These are phyloP conservation scores for Pseudogymnoascus sp. DNA, from an alignment of 2,329 filamentous ascomycete species.

Conservation along the genomic window DNA sequence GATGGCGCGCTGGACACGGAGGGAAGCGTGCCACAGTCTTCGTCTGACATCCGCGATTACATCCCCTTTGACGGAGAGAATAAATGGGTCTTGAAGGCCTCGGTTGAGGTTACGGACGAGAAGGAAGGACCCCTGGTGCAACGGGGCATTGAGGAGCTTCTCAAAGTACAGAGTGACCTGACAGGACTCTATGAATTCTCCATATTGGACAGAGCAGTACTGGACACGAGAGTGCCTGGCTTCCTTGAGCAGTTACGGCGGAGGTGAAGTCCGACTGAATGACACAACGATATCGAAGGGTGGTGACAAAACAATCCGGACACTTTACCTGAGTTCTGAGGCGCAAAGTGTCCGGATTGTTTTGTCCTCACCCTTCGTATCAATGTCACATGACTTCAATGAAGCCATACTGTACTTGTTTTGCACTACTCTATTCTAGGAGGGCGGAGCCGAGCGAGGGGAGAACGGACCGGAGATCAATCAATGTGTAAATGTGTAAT, in stretches of 20 bases:
- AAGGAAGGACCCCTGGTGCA: slow-evolving; percentile 46
- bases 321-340: no score
- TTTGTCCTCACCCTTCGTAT: no score
- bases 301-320: no score
- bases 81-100: slow-evolving; percentile 49
- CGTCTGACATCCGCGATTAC: slow-evolving; percentile 19
- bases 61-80: slow-evolving; percentile 36
- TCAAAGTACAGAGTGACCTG: slow-evolving; percentile 38
- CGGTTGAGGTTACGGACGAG: slow-evolving; percentile 45
- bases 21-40: slow-evolving; percentile 13
- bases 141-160: slow-evolving; percentile 44
- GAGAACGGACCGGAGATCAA: neutral
- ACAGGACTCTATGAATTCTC: slow-evolving; percentile 45
- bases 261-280: neutral
- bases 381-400: neutral
- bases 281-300: slow-evolving; percentile 5
- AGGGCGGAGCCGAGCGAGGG: neutral
- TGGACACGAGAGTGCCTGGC: slow-evolving; percentile 38
- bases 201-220: slow-evolving; percentile 42
- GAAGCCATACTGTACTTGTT: neutral
- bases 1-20: neutral
- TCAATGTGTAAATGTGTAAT: neutral
- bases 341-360: no score
- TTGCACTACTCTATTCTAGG: neutral
- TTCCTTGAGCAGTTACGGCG: slow-evolving; percentile 1